Evolutionary conservation across 805 yeast genomes (phyloP), one percentile per base, ranked within the genome.

Genomic region (Pichia exigua): DNA sequence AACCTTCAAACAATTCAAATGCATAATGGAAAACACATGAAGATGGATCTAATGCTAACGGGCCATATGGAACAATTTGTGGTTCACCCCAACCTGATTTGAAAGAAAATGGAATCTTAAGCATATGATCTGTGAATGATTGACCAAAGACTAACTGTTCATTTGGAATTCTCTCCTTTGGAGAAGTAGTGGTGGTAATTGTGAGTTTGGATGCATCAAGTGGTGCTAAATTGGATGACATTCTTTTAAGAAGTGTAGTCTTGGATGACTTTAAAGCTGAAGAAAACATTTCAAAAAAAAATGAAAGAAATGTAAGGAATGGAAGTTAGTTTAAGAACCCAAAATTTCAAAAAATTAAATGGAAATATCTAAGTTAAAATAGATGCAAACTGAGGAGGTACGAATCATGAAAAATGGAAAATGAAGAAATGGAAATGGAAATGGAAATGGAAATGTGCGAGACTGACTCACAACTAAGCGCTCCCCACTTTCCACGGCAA

Each of bases 1-100:
- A 75, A 59, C 99, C 99, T 74, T 92, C 99, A 60, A 92, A 94
- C 54, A 92, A 78, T 70, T 89, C 96, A 65, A 94, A 92, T 5
- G 95, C 92, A 64, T 92, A 92, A 74, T 92, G 99, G 73, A 92
- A 82, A 35, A 91, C 98, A 67, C 87, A 80, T 20, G 94, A 73
- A 21, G 96, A 83, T 27, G 99, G 99, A 64, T 91, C 97, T 53
- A 92, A 69, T 18, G 74, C 62, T 49, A 92, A 71, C 47, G 81
- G 80, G 48, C 84, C 91, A 66, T 87, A 90, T 24, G 98, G 97
- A 58, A 79, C 79, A 67, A 92, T 91, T 65, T 79, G 79, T 44
- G 99, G 98, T n/a, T 79, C 70, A 12, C 73, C 85, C 99, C 99
- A 92, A 47, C 98, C 98, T 3, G 70, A 64, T 50, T 75, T 74